Percentiles rank a stretch among this genome's conserved stretches.
Evolutionary conservation across 768 basidiomycete genomes (phyloP).

Genomic region (Albatrellus ellisii): DNA sequence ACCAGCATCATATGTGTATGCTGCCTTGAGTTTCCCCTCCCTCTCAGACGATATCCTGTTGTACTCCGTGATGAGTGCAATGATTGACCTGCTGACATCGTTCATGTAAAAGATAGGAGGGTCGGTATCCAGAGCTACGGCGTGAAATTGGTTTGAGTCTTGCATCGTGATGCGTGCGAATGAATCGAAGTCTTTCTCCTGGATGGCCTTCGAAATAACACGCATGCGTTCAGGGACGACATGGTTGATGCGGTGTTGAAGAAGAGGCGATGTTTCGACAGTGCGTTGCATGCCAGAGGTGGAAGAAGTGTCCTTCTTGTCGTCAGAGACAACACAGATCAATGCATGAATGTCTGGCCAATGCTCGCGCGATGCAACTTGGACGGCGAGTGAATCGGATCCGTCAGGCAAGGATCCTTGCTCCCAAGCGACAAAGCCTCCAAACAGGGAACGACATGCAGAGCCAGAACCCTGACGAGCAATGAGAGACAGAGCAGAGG

Average conservation of each 20-base stretch:
- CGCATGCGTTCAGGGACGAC: slow-evolving; percentile 86
- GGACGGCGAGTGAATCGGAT: slow-evolving; percentile 74
- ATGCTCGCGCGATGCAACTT: slow-evolving; percentile 74
- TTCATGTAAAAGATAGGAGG: slow-evolving; percentile 99
- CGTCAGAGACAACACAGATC: slow-evolving; percentile 92
- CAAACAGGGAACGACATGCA: slow-evolving; percentile 94
- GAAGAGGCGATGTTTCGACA: slow-evolving; percentile 79
- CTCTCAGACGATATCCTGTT: slow-evolving; percentile 62
- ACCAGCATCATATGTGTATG: slow-evolving; percentile 98
- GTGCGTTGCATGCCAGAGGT: slow-evolving; percentile 98
- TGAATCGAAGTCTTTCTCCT: slow-evolving; percentile 63
- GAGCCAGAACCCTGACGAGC: slow-evolving; percentile 97
- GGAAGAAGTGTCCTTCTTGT: slow-evolving; percentile 91
- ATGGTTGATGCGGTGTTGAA: slow-evolving; percentile 76
- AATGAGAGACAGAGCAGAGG: slow-evolving; percentile 81
- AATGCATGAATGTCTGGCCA: slow-evolving; percentile 97
- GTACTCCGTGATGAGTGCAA: slow-evolving; percentile 82
- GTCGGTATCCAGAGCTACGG: slow-evolving; percentile 90
- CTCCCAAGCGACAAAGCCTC: slow-evolving; percentile 96
- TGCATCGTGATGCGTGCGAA: slow-evolving; percentile 93
- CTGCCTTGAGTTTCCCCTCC: slow-evolving; percentile 60
- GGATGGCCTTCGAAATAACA: slow-evolving; percentile 71
- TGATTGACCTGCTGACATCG: slow-evolving; percentile 91
- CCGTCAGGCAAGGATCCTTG: slow-evolving; percentile 57
- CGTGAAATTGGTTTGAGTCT: slow-evolving; percentile 98